Evolutionary conservation across 2,329 filamentous ascomycete species (phyloP), one percentile per base, ranked within the genome.

Genomic region (Phyllachora maydis): DNA sequence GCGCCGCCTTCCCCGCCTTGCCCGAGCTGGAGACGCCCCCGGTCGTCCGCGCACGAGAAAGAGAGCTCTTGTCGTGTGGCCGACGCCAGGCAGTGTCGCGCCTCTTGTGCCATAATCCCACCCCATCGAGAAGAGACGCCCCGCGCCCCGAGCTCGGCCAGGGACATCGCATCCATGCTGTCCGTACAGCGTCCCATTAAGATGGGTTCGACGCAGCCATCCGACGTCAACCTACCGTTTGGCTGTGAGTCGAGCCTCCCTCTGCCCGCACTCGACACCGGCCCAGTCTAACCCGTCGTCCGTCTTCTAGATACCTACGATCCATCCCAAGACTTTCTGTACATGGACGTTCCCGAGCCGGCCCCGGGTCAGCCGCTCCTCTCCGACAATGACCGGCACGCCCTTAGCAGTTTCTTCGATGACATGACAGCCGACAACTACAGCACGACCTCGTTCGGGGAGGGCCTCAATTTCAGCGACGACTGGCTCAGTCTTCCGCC

Each of bases 341-440:
- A 54, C 26, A 47, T 53, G 26, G 53, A 61, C 32, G 58, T 68
- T 25, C 68, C 70, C 20, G 63, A 66, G 23, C 65, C 65, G 22
- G 63, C 69, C 7, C 61, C 60, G 3, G 71, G 70, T n/a, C 59
- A 59, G 18, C 64, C 70, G 11, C 53, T 78, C 19, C 56, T 78
- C 30, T 62, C 66, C 33, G 65, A 70, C 35, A 61, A 54, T 28
- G 66, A 71, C 38, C 60, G 52, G 24, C 65, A 57, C 34, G 49
- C 62, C 28, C 50, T 78, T 11, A 56, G 59, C 29, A 50, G 41
- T 31, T 70, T 70, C 36, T 65, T 71, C 38, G 52, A 60, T 26
- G 52, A 54, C 26, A 50, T 70, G 27, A n/a, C n/a, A n/a, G 52
- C 49, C 23, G 51, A 62, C 30, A 49, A 58, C 16, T 61, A 55